phyloP scores from a whole-genome alignment of 2,329 filamentous ascomycete genomes.

The Penicillium sp. region DNA sequence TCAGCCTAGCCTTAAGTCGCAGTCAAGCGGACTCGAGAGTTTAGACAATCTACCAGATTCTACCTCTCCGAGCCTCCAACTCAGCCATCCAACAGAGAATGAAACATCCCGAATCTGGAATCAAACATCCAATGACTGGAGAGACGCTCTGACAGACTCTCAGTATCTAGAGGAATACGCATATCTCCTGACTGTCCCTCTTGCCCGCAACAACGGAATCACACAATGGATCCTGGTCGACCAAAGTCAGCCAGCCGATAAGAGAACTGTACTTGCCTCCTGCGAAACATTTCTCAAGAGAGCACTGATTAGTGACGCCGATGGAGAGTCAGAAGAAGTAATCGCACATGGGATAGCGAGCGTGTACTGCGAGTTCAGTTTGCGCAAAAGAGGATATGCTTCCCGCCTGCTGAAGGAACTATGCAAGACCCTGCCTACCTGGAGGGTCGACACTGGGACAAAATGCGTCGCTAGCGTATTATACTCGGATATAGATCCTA shows the following conservation, averaged over 20 bases:
- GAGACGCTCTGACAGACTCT: constrained; percentile 57
- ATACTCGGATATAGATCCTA: constrained; percentile 31
- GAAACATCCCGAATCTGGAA: constrained; percentile 63
- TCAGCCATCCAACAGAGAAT: constrained; percentile 61
- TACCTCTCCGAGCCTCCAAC: constrained; percentile 30
- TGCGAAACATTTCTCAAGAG: constrained; percentile 69
- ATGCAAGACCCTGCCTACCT: constrained; percentile 20
- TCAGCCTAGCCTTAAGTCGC: not conserved
- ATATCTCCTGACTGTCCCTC: constrained; percentile 61
- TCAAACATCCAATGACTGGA: constrained; percentile 64
- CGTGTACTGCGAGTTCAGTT: constrained; percentile 27
- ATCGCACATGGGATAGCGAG: constrained; percentile 31
- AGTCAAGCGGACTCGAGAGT: not conserved
- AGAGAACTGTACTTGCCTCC: constrained; percentile 63
- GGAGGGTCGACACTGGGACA: constrained; percentile 17
- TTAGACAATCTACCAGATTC: constrained; percentile 12
- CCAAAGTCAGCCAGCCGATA: constrained; percentile 39
- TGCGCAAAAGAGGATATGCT: constrained; percentile 28
- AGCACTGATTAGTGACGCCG: constrained; percentile 52
- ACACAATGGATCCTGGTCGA: constrained; percentile 69
- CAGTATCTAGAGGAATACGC: constrained; percentile 66
- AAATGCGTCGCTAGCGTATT: constrained; percentile 27
- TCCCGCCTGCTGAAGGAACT: constrained; percentile 29
- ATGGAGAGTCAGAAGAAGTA: constrained; percentile 36
- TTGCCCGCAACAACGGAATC: constrained; percentile 64